These are phyloP conservation scores for Prunus armeniaca DNA, from an alignment of 306 rosid genomes.

Conservation along the genomic window DNA sequence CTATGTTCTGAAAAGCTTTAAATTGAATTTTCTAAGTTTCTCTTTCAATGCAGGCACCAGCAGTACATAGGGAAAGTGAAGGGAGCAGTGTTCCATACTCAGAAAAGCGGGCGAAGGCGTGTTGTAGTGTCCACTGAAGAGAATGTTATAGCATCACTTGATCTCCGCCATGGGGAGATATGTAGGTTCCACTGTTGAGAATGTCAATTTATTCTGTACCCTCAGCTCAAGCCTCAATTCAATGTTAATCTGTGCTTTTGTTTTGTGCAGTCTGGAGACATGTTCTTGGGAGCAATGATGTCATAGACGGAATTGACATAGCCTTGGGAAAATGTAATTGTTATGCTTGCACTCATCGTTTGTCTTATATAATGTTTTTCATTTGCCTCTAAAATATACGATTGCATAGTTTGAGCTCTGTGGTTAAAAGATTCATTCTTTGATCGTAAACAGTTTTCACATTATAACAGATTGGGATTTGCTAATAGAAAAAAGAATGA, in stretches of 20 bases:
- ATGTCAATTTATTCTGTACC: not conserved
- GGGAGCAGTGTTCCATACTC: constrained; percentile 88
- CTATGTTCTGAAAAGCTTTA: not conserved
- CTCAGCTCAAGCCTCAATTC: not conserved
- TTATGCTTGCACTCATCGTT: constrained; percentile 5
- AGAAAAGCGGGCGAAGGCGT: constrained; percentile 83
- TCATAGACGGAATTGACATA: constrained; percentile 67
- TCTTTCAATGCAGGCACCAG: constrained; percentile 65
- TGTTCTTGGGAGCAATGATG: constrained; percentile 71
- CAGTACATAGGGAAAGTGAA: constrained; percentile 91
- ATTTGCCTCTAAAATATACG: not conserved
- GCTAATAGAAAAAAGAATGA: not conserved
- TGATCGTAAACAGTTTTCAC: not conserved
- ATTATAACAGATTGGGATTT: not conserved
- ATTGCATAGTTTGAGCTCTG: not conserved
- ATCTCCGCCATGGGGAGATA: constrained; percentile 96
- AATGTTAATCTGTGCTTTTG: constrained; percentile 32
- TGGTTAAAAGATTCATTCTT: not conserved
- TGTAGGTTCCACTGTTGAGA: constrained; percentile 42
- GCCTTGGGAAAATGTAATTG: constrained; percentile 88
- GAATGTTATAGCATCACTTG: constrained; percentile 94
- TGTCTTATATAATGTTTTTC: not conserved
- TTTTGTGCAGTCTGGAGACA: constrained; percentile 96
- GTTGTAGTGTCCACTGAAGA: constrained; percentile 94
- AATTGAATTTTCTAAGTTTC: not conserved